phyloP scores from a whole-genome alignment of 1,139 yeast genomes.

The Zygosaccharomyces sapae region DNA sequence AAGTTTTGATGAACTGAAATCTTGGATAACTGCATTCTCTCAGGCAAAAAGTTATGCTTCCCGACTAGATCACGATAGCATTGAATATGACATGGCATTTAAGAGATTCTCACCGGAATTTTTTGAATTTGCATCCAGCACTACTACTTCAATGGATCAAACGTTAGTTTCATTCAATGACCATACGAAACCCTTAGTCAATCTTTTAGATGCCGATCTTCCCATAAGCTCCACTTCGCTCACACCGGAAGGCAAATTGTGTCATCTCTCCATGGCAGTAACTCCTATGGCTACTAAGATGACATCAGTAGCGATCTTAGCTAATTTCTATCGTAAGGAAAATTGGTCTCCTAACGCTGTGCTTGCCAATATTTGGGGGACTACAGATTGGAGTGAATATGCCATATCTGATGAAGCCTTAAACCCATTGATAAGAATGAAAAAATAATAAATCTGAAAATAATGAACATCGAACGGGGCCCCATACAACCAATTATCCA shows the following conservation, averaged over 20 bases:
- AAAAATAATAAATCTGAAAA: conserved; percentile 1
- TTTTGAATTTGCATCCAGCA: conserved; percentile 69
- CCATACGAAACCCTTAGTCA: conserved; percentile 31
- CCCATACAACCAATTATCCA: conserved; percentile 45
- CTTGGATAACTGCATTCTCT: conserved; percentile 76
- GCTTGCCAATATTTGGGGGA: conserved; percentile 91
- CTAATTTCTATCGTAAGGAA: conserved; percentile 58
- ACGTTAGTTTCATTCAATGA: conserved; percentile 40
- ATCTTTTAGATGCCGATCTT: conserved; percentile 23
- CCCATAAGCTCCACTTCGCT: conserved; percentile 27
- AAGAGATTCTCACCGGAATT: conserved; percentile 69
- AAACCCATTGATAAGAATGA: conserved; percentile 6
- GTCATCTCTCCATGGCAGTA: conserved; percentile 35
- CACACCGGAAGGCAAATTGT: conserved; percentile 24
- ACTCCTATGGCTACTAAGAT: conserved; percentile 73
- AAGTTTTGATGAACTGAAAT: conserved; percentile 60
- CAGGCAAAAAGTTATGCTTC: conserved; percentile 54
- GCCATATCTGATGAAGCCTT: conserved; percentile 39
- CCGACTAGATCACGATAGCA: conserved; percentile 37
- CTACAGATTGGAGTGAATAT: conserved; percentile 76
- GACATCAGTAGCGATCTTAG: conserved; percentile 65
- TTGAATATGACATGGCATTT: conserved; percentile 51
- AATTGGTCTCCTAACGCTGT: conserved; percentile 72
- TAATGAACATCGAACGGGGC: conserved; percentile 3
- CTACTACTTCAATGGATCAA: conserved; percentile 54